Base-by-base conservation (phyloP, 768 basidiomycete species). In the Lactarius sp. region DNA sequence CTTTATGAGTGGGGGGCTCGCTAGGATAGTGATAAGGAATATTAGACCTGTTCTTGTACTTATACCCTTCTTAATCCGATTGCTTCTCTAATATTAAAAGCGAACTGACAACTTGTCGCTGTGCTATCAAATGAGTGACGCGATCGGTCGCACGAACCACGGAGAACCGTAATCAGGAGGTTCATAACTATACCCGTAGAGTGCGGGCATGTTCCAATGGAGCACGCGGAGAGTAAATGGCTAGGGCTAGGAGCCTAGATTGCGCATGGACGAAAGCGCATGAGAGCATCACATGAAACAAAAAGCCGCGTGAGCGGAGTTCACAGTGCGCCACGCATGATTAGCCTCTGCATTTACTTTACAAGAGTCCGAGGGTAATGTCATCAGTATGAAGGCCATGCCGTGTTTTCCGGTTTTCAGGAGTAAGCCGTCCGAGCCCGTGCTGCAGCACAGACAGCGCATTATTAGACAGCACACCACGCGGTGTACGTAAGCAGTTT, bases 21-120 rank as follows among this genome's bases (percentile, higher is more conserved):
- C 22, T 22, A 33, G 31, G 46, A 27, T 13, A 27, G 22, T 13
- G 39, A 22, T 16, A 2, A 20, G 7, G 4, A 39, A 12, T 49
- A n/a, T 33, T n/a, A 22, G 7, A 22, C 13, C 18, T n/a, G 16
- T 6, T n/a, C 22, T 18, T 37, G 52, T 47, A 22, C 44, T 64
- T 64, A 59, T 59, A 64, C 52, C 16, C 14, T 18, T 27, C 4
- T 16, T 6, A 16, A 6, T 20, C 62, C 56, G 52, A 50, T 42
- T 20, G 62, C 37, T 59, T 36, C 44, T 37, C 46, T 59, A 51
- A 64, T 54, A 41, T 9, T 16, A 44, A n/a, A 16, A 39, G 16
- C 4, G 42, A 33, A 7, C 39, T 41, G 20, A 18, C 51, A 47
- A 44, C 46, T n/a, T 18, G 39, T 33, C n/a, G 18, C 4, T 22